These are phyloP conservation scores for Aspergillus heteromorphus DNA, from an alignment of 495 filamentous ascomycete genomes.

Conservation along the genomic window DNA sequence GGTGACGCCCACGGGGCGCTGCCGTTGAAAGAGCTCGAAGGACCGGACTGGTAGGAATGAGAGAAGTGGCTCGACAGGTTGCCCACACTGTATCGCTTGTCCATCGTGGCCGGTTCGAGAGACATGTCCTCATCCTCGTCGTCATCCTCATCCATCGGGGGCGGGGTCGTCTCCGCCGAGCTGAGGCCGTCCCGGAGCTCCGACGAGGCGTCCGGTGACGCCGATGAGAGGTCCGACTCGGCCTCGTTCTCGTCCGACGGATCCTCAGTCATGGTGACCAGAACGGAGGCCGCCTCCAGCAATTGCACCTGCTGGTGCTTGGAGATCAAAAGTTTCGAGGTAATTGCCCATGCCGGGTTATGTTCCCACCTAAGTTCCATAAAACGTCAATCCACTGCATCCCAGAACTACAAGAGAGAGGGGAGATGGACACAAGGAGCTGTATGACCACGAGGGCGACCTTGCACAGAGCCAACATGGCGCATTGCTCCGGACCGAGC, in stretches of 20 bases:
- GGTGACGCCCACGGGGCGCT: conserved; percentile 44
- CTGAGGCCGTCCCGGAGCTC: conserved; percentile 64
- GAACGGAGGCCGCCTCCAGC: conserved; percentile 89
- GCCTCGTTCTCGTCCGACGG: conserved; percentile 53
- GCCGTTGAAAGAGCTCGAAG: conserved; percentile 48
- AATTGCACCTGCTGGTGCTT: conserved; percentile 99
- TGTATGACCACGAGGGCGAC: conserved; percentile 42
- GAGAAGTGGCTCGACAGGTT: conserved; percentile 61
- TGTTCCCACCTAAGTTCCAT: conserved; percentile 85
- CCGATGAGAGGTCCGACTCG: conserved; percentile 75
- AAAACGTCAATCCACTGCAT: conserved; percentile 36
- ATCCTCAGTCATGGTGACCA: conserved; percentile 84
- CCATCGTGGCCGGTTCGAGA: conserved; percentile 25
- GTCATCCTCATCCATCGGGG: conserved; percentile 44
- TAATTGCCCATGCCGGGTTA: conserved; percentile 95
- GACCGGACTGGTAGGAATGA: conserved; percentile 78
- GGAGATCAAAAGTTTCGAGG: conserved; percentile 95
- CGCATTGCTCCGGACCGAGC: conserved; percentile 35
- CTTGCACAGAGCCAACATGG: conserved; percentile 44
- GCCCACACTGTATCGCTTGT: conserved; percentile 49
- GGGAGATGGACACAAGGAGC: conserved; percentile 12
- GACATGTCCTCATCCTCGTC: conserved; percentile 42
- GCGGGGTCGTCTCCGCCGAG: conserved; percentile 52
- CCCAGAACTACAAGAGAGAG: conserved; percentile 13
- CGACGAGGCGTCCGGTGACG: conserved; percentile 73